Conservation (phyloP, 2,329 filamentous ascomycete species). For the Scorias spongiosa region DNA sequence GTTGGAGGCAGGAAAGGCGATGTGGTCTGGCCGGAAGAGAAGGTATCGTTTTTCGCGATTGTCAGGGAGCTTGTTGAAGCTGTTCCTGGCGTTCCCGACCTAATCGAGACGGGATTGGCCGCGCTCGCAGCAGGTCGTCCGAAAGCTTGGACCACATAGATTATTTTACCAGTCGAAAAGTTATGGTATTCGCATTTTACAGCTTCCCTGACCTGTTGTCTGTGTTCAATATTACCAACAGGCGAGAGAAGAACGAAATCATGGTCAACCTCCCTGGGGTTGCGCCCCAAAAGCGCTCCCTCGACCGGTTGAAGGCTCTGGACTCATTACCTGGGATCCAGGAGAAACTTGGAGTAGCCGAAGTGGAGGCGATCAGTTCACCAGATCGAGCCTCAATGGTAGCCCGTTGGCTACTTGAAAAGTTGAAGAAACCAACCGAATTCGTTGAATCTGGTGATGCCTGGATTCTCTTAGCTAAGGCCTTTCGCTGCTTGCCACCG, state of each 20-base stretch:
- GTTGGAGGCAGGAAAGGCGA: neutral
- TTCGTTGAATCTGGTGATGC: neutral
- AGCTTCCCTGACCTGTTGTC: no score
- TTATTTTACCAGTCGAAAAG: neutral
- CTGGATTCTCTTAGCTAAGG: neutral
- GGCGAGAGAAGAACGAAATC: neutral
- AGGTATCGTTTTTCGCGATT: neutral
- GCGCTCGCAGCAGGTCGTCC: neutral
- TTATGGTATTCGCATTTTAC: neutral
- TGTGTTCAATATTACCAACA: no score
- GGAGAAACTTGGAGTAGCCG: conserved; percentile 14
- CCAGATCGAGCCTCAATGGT: conserved; percentile 40
- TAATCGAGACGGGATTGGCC: neutral
- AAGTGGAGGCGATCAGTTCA: conserved; percentile 15
- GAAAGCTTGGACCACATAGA: neutral
- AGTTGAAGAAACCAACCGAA: conserved; percentile 29
- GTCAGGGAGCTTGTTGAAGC: neutral
- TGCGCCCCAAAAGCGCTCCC: conserved; percentile 22
- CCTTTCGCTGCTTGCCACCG: conserved; percentile 50
- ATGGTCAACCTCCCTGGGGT: neutral
- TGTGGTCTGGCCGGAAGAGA: no score
- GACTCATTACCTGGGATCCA: conserved; percentile 12
- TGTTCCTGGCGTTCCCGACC: neutral
- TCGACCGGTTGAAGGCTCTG: conserved; percentile 26
- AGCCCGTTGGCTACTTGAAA: conserved; percentile 50